Evolutionary conservation across 345 rosid species (phyloP), one percentile per base, ranked within the genome.

Genomic region (Sonneratia alba): DNA sequence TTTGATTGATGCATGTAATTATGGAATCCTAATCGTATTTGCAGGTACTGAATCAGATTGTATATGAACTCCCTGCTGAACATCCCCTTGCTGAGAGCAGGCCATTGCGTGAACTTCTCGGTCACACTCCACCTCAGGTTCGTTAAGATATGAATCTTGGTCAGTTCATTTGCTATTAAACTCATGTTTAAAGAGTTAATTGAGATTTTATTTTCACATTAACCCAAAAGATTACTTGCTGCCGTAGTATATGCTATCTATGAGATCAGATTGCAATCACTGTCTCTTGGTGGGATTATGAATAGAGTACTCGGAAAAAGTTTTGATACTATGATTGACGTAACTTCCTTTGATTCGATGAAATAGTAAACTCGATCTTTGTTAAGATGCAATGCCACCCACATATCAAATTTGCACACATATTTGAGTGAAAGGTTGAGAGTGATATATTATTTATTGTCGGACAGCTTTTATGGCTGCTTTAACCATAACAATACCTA

Each of bases 61-160:
- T 94, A 12, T 94, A 84, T 62, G 97, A 90, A 81, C 91, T 94
- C 81, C 98, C 98, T 68, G 84, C 92, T 71, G 98, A 89, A 64
- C 97, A 94, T 85, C 98, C 98, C 59, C 78, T 94, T 22, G 89
- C 97, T 21, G 98, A 94, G 77, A 94, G 91, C 86, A 85, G 76
- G 76, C 97, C 98, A 0, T 78, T 94, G 77, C 96, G 77, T 0
- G 98, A 94, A 82, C 92, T 91, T 83, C 93, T 94, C 27, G 98
- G 98, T 72, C 98, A 90, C 80, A 91, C 97, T 21, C 96, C 96
- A 74, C 83, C 87, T 76, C 98, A 91, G 91, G 98, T 94, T 69
- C n/a, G 69, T 66, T 68, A 16, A 42, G 48, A 34, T 4, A 48
- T 65, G 16, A 4, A 10, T 49, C 18, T 45, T 43, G 36, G 55